These are phyloP conservation scores for Thalassiosira gravida DNA, from an alignment of 352 stramenopile species.

Conservation along the genomic window DNA sequence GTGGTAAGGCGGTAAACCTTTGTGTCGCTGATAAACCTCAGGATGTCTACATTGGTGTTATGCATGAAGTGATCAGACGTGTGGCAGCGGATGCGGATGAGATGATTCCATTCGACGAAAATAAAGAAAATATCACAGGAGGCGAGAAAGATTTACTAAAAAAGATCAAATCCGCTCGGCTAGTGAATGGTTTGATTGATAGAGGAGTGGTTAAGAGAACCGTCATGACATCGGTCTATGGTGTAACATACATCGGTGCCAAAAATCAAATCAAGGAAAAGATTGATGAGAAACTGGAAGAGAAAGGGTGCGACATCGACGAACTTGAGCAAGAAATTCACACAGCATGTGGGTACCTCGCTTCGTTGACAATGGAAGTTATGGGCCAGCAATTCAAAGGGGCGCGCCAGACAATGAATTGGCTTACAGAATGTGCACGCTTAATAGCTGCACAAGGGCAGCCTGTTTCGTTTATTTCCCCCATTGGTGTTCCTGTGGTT, in stretches of 20 bases:
- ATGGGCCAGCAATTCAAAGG: slow-evolving; percentile 96
- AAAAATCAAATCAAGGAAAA: slow-evolving; percentile 96
- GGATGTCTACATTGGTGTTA: slow-evolving; percentile 97
- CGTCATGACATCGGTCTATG: slow-evolving; percentile 99
- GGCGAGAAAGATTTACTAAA: slow-evolving; percentile 70
- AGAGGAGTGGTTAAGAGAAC: slow-evolving; percentile 99
- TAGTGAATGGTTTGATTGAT: slow-evolving; percentile 84
- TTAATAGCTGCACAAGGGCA: slow-evolving; percentile 88
- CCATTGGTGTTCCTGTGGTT: slow-evolving; percentile 96
- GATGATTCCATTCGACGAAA: slow-evolving; percentile 70
- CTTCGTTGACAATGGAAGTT: slow-evolving; percentile 93
- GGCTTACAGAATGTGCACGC: slow-evolving; percentile 87
- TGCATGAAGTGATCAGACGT: slow-evolving; percentile 87
- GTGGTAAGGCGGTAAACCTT: slow-evolving; percentile 95
- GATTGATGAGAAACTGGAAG: slow-evolving; percentile 90
- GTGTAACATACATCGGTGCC: slow-evolving; percentile 98
- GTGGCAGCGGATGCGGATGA: slow-evolving; percentile 77
- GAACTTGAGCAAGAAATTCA: slow-evolving; percentile 82
- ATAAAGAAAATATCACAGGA: slow-evolving; percentile 63
- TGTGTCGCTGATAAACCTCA: slow-evolving; percentile 91
- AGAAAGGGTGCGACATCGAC: slow-evolving; percentile 81
- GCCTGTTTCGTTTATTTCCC: slow-evolving; percentile 97
- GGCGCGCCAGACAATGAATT: slow-evolving; percentile 94
- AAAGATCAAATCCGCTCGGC: slow-evolving; percentile 69
- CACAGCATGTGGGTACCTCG: slow-evolving; percentile 89